phyloP scores from a whole-genome alignment of 108 stramenopile genomes.

The Conticribra weissflogii region DNA sequence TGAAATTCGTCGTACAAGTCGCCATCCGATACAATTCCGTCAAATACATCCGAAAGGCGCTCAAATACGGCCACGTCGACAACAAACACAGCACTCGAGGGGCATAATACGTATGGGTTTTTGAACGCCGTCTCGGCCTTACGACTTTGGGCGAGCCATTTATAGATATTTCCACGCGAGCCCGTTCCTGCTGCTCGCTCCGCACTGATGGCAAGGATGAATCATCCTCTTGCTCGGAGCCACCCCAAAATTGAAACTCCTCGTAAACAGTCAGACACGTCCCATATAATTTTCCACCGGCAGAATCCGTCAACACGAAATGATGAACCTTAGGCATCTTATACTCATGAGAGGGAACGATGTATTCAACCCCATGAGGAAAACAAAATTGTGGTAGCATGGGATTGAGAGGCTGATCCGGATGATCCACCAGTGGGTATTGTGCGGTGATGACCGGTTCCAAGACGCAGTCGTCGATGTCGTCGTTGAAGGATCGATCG shows the following conservation, averaged over 20 bases:
- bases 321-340: constrained; percentile 82
- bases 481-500: constrained; percentile 35
- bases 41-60: constrained; percentile 87
- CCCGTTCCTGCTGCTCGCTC: constrained; percentile 41
- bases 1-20: constrained; percentile 79
- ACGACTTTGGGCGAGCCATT: constrained; percentile 26
- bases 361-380: constrained; percentile 65
- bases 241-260: constrained; percentile 50
- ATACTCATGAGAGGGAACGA: constrained; percentile 66
- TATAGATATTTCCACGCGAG: constrained; percentile 37
- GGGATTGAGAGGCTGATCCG: constrained; percentile 80
- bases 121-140: constrained; percentile 28
- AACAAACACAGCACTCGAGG: constrained; percentile 92
- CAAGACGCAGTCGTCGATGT: constrained; percentile 46
- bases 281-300: constrained; percentile 83
- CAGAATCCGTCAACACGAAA: constrained; percentile 85
- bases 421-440: constrained; percentile 74
- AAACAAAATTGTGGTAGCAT: constrained; percentile 86
- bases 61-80: constrained; percentile 95
- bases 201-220: constrained; percentile 15
- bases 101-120: constrained; percentile 60
- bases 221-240: constrained; percentile 24
- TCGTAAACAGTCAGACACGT: constrained; percentile 87
- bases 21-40: constrained; percentile 94
- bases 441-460: constrained; percentile 78